Evolutionary conservation across 306 rosid genomes (phyloP).

Genomic region (Morella rubra): DNA sequence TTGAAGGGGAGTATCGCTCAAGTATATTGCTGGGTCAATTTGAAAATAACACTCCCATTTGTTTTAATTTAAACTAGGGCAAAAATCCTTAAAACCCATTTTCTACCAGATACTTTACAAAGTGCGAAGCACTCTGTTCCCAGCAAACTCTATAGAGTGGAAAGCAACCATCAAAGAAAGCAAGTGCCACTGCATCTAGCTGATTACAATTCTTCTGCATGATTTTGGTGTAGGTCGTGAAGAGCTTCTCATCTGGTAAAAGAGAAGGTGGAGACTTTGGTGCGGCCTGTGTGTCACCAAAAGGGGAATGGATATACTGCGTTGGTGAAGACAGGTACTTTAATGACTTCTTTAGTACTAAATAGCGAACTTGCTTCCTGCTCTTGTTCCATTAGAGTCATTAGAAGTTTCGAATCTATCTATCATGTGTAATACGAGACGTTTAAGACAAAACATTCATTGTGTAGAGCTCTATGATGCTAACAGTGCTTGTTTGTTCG

Average conservation of each 20-base stretch:
- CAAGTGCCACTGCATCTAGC: background rate
- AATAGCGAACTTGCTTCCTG: background rate
- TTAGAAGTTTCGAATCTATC: background rate
- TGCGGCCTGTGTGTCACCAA: constrained; percentile 92
- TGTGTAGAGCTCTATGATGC: background rate
- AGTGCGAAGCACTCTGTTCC: background rate
- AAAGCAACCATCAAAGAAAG: background rate
- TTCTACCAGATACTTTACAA: background rate
- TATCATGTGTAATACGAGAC: background rate
- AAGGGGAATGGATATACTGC: constrained; percentile 99
- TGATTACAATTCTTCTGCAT: background rate
- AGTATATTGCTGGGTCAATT: background rate
- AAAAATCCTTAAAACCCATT: background rate
- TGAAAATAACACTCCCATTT: background rate
- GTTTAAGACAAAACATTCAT: background rate
- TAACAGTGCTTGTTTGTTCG: background rate
- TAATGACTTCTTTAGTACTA: background rate
- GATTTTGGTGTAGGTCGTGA: constrained; percentile 66
- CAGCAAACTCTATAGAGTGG: background rate
- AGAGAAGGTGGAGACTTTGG: constrained; percentile 98
- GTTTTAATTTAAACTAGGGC: background rate
- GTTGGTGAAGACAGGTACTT: constrained; percentile 95
- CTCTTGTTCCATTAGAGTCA: background rate
- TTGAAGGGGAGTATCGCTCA: background rate
- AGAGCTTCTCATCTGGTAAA: constrained; percentile 99